These are phyloP conservation scores for Fusarium mundagurra DNA, from an alignment of 2,329 filamentous ascomycete genomes.

Conservation along the genomic window DNA sequence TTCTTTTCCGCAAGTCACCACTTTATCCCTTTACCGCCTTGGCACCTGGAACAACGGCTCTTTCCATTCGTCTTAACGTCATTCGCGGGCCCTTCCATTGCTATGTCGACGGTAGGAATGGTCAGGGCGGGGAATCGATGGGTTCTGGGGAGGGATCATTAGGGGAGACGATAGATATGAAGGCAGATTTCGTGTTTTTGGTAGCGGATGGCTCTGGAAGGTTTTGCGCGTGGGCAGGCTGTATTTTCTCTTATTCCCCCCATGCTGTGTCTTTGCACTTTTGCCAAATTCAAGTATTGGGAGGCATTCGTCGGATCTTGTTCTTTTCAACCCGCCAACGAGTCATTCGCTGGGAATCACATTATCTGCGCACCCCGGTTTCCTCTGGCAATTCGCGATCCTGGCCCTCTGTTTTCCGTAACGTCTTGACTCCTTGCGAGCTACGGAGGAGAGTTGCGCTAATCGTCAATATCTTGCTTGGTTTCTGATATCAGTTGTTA, in stretches of 20 bases:
- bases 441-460: background rate
- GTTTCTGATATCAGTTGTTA: slow-evolving; percentile 31
- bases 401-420: background rate
- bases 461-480: slow-evolving; percentile 23
- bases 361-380: background rate
- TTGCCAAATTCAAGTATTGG: slow-evolving; percentile 8
- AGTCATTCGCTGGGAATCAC: slow-evolving; percentile 4
- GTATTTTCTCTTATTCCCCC: slow-evolving; percentile 35
- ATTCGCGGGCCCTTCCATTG: slow-evolving; percentile 11
- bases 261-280: background rate
- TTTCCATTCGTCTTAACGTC: slow-evolving; percentile 20
- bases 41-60: slow-evolving; percentile 33
- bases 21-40: slow-evolving; percentile 17
- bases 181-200: slow-evolving; percentile 28
- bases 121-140: slow-evolving; percentile 2
- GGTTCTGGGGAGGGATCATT: slow-evolving; percentile 24
- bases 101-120: slow-evolving; percentile 7
- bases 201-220: slow-evolving; percentile 18
- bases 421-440: background rate
- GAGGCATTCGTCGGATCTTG: slow-evolving; percentile 18
- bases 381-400: slow-evolving; percentile 5
- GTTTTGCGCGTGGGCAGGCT: slow-evolving; percentile 34
- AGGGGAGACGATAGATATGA: slow-evolving; percentile 19
- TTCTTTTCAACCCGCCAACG: slow-evolving; percentile 4
- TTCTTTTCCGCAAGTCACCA: slow-evolving; percentile 31